Evolutionary conservation across 2,329 filamentous ascomycete genomes (phyloP).

Genomic region (Alternaria sp.): DNA sequence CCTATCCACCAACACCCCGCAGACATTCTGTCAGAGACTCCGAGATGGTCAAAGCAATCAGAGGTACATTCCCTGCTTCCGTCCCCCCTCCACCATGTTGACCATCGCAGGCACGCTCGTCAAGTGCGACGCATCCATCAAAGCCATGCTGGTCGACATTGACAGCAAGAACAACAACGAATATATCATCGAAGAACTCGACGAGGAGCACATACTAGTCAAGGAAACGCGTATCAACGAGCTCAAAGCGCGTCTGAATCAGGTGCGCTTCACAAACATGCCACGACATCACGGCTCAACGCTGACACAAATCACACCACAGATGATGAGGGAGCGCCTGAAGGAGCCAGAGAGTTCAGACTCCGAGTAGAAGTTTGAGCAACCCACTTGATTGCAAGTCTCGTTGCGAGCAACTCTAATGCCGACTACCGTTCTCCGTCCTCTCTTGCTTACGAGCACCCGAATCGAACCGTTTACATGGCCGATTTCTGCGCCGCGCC

Average conservation of each 20-base stretch:
- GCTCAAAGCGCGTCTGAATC: slow-evolving; percentile 74
- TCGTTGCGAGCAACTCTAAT: fast-evolving
- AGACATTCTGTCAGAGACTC: slow-evolving; percentile 1
- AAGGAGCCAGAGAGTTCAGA: slow-evolving; percentile 50
- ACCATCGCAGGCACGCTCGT: slow-evolving; percentile 70
- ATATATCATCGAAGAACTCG: slow-evolving; percentile 81
- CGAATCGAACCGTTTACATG: slow-evolving; percentile 42
- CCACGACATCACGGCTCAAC: no score
- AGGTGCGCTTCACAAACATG: slow-evolving; percentile 56
- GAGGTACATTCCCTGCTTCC: slow-evolving; percentile 53
- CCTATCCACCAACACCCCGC: slow-evolving; percentile 15
- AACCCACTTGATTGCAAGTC: neutral
- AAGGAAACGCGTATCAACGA: slow-evolving; percentile 76
- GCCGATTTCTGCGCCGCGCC: slow-evolving; percentile 53
- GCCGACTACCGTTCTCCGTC: neutral
- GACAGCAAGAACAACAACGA: slow-evolving; percentile 72
- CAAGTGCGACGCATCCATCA: slow-evolving; percentile 86
- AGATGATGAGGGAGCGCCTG: slow-evolving; percentile 51
- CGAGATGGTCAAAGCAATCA: slow-evolving; percentile 66
- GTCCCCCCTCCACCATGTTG: slow-evolving; percentile 3
- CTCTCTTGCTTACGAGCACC: neutral
- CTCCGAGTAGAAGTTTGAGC: slow-evolving; percentile 34
- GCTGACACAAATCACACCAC: slow-evolving; percentile 16
- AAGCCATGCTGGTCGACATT: slow-evolving; percentile 82
- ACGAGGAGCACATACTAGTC: slow-evolving; percentile 78